phyloP scores from a whole-genome alignment of 345 rosid genomes.

The Eucalyptus guilfoylei region DNA sequence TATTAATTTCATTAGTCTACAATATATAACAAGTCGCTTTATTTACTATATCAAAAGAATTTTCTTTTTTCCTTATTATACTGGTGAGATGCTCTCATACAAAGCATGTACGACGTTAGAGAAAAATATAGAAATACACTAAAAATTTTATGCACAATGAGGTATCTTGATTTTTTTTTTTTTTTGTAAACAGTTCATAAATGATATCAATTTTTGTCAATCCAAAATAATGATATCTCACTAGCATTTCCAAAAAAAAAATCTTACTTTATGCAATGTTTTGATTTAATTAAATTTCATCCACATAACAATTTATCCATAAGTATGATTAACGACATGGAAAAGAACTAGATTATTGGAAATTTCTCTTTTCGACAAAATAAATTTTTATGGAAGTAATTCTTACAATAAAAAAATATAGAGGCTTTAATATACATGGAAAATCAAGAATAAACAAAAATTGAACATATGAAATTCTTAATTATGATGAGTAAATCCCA shows the following conservation, averaged over 20 bases:
- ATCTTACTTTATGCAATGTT: too few species aligned
- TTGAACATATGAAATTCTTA: neutral
- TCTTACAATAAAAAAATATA: neutral
- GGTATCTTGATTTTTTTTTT: neutral
- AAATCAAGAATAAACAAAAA: neutral
- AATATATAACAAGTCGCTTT: too few species aligned
- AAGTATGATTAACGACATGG: neutral
- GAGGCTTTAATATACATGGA: neutral
- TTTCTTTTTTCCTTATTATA: neutral
- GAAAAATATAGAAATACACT: neutral
- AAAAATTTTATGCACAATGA: neutral
- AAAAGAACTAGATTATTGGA: neutral
- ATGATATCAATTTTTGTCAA: neutral
- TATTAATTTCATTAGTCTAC: too few species aligned
- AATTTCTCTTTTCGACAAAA: neutral
- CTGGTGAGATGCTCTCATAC: neutral
- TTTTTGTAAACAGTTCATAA: fast-evolving
- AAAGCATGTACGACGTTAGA: fast-evolving
- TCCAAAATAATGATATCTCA: too few species aligned
- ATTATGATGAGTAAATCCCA: neutral
- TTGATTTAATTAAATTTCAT: neutral
- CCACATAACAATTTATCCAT: neutral
- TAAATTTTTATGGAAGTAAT: neutral
- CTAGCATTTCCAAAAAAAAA: too few species aligned
- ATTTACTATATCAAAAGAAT: neutral